These are phyloP conservation scores for Fagus crenata DNA, from an alignment of 306 rosid species.

Conservation along the genomic window DNA sequence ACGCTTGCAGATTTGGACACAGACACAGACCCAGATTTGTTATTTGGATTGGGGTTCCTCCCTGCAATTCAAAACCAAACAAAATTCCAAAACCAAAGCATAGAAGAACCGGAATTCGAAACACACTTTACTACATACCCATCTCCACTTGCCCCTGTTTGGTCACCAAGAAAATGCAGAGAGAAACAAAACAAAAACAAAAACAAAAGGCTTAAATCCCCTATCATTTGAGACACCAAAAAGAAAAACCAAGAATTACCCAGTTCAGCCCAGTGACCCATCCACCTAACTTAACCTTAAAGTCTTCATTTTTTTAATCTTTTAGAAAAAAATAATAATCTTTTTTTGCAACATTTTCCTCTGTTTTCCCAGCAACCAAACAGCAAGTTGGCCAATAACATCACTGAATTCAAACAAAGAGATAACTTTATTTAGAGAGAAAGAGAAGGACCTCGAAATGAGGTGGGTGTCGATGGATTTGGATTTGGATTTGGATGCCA, in stretches of 20 bases:
- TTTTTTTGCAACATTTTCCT: neutral
- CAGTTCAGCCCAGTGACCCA: neutral
- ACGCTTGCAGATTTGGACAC: slow-evolving; percentile 39
- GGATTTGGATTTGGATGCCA: slow-evolving; percentile 43
- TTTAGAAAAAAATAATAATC: neutral
- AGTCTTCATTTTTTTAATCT: neutral
- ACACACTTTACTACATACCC: neutral
- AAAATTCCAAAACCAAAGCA: slow-evolving; percentile 28
- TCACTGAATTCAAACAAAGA: neutral
- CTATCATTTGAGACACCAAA: neutral
- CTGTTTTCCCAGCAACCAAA: slow-evolving; percentile 14
- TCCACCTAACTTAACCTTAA: neutral
- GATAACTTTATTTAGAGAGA: neutral
- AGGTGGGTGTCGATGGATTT: slow-evolving; percentile 28
- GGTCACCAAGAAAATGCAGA: slow-evolving; percentile 12
- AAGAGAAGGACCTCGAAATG: slow-evolving; percentile 49
- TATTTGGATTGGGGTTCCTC: slow-evolving; percentile 37
- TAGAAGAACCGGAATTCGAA: slow-evolving; percentile 7
- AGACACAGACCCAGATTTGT: slow-evolving; percentile 37
- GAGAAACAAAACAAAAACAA: neutral
- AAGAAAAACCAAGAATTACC: neutral
- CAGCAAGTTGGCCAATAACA: slow-evolving; percentile 1
- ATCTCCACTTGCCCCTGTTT: neutral
- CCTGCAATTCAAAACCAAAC: slow-evolving; percentile 50
- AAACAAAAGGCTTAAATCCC: neutral